Evolutionary conservation across 148 eudicot species (phyloP), one percentile per base, ranked within the genome.

Genomic region (Selenicereus undatus): DNA sequence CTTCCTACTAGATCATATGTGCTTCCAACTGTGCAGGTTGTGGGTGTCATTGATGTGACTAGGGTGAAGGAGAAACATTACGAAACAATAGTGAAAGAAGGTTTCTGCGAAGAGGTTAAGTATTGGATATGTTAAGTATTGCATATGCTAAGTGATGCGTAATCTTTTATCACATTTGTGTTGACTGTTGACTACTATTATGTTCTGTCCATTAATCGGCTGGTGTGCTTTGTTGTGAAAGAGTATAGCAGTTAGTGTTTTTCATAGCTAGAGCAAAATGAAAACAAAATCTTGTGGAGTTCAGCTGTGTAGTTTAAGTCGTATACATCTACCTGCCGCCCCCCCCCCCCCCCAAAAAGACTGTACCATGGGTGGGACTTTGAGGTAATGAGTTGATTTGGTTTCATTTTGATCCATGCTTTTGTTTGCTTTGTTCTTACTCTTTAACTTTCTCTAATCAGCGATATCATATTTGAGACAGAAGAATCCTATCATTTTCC

Each of bases 81-180:
- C 56, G 94, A 81, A 81, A 92, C 99, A 75, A 80, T 91, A 73
- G 95, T 96, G 76, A 96, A 90, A 85, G 98, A 96, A 72, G 92
- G 97, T 62, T 93, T 96, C 80, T 96, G 99, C 83, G 98, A 92
- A 71, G 99, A 96, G 97, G 99, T 96, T 77, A 87, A 82, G 76
- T 68, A n/a, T 75, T 79, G 68, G 11, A 51, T 75, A 71, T 26
- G 3, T 26, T 26, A 66, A 66, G 71, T 29, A 24, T 64, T 64
- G 29, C 29, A 16, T 64, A 64, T 27, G 22, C 30, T 79, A 86
- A 78, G 76, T 60, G 29, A 77, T 77, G 68, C 48, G 35, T 80
- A 66, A 51, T 65, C 62, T 76, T 43, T 70, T 78, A 80, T 79
- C 45, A 70, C 48, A 35, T 75, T 39, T 64, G 45, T 52, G 32